Percentiles rank a stretch among this genome's conserved stretches.
These are phyloP conservation scores for Papiliotrema nemorosa DNA, from an alignment of 1,284 basidiomycete genomes.

Conservation along the genomic window DNA sequence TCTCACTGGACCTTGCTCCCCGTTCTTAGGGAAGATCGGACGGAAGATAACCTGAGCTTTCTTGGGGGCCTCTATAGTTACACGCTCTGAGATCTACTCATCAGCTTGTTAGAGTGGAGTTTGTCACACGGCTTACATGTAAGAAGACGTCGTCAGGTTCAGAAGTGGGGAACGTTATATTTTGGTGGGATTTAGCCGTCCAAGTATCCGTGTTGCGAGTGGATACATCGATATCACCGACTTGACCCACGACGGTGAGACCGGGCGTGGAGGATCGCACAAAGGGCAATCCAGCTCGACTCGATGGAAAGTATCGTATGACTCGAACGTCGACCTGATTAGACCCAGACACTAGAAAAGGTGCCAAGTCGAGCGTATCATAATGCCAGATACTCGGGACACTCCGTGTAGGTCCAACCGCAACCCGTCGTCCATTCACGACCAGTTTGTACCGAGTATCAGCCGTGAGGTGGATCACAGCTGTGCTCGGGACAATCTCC, in stretches of 20 bases:
- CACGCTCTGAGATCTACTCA: slow-evolving; percentile 24
- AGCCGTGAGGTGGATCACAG: slow-evolving; percentile 22
- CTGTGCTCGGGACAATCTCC: neutral
- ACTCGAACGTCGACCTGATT: slow-evolving; percentile 20
- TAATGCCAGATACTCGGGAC: slow-evolving; percentile 23
- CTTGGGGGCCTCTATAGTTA: neutral
- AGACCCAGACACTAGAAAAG: slow-evolving; percentile 13
- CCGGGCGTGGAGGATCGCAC: slow-evolving; percentile 22
- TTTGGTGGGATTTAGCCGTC: slow-evolving; percentile 13
- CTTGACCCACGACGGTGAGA: slow-evolving; percentile 18
- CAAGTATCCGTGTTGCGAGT: slow-evolving; percentile 11
- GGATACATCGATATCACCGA: slow-evolving; percentile 11
- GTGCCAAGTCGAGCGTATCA: slow-evolving; percentile 24
- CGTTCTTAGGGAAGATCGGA: slow-evolving; percentile 19
- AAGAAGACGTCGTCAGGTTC: slow-evolving; percentile 28
- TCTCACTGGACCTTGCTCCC: slow-evolving; percentile 25
- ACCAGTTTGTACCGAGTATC: slow-evolving; percentile 34
- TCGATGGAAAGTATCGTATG: slow-evolving; percentile 22
- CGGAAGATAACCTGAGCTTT: slow-evolving; percentile 1
- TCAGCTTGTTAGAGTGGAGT: neutral
- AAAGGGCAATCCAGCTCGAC: slow-evolving; percentile 25
- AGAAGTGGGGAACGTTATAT: slow-evolving; percentile 17
- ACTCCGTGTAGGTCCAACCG: slow-evolving; percentile 22
- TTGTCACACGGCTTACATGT: slow-evolving; percentile 14
- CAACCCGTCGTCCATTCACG: slow-evolving; percentile 22